Evolutionary conservation across 1,139 yeast genomes (phyloP), one percentile per base, ranked within the genome.

Genomic region (Hyphopichia wangnamkhiaoensis): DNA sequence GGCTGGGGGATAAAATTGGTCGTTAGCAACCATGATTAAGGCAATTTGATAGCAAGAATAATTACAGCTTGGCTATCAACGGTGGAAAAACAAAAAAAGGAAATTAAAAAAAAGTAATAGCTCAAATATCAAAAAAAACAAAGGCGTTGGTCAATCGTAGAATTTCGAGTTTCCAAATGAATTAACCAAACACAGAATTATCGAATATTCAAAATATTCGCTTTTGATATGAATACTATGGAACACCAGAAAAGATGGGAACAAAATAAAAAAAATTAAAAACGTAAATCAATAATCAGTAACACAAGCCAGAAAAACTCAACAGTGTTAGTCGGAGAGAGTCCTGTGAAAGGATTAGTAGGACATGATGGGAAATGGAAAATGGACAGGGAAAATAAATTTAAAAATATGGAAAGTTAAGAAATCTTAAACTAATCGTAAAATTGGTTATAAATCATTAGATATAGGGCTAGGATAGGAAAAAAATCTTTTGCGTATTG

Each of bases 111-210:
- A n/a, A n/a, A n/a, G n/a, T 26, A 13, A 26, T 14, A 26, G 9
- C 29, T 14, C 6, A 26, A 21, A 7, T 6, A 15, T 5, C 6
- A 19, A 31, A 31, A 20, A 13, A 12, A 23, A 14, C 8, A 32
- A 20, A n/a, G 14, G 5, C n/a, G 15, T 15, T 20, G 13, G 31
- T 31, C 27, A 39, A 34, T 37, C 40, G 41, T 34, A 33, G 42
- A 40, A 42, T 21, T 42, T 42, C 45, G 24, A 23, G 25, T 31
- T 39, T 42, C 38, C 45, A 38, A 42, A 30, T 40, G 26, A 41
- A 42, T 27, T 32, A 35, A 26, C 15, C 14, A 26, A 17, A 13
- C 15, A n/a, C 29, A 26, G 13, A 17, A 10, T 26, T n/a, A 7
- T 14, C 5, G 9, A 21, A 21, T 7, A 21, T 21, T 21, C 9